These are phyloP conservation scores for Prunus yedoensis DNA, from an alignment of 331 rosid genomes.

Conservation along the genomic window DNA sequence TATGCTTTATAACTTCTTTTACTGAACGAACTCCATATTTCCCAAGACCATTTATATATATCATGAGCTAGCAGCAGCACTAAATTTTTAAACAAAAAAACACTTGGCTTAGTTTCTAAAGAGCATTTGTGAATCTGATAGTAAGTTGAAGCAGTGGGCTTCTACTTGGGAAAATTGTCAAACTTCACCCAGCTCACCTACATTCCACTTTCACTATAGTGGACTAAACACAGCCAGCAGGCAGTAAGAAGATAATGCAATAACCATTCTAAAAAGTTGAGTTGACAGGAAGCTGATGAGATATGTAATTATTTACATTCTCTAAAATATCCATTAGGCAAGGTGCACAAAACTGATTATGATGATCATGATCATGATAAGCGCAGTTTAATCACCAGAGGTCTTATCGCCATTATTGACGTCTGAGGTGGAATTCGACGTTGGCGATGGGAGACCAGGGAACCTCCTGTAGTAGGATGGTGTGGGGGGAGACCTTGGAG, in stretches of 20 bases:
- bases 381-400: conserved; percentile 23
- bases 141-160: background rate
- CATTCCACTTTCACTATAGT: background rate
- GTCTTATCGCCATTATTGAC: conserved; percentile 22
- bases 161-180: background rate
- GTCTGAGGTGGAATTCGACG: conserved; percentile 17
- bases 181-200: background rate
- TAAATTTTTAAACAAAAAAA: no score
- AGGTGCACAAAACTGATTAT: conserved; percentile 20
- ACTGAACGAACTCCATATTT: no score
- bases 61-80: no score
- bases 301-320: conserved; percentile 3
- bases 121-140: no score
- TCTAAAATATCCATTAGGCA: conserved; percentile 19
- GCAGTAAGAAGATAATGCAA: background rate
- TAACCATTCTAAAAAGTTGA: conserved; percentile 24
- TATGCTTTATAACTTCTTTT: background rate
- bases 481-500: conserved; percentile 63
- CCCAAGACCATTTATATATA: background rate
- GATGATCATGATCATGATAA: background rate
- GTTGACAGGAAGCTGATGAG: conserved; percentile 22
- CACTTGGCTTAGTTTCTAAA: no score
- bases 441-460: conserved; percentile 43
- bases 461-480: conserved; percentile 39
- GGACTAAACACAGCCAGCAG: background rate